A percentile compares a stretch with the other conserved stretches of the same genome.
phyloP scores from a whole-genome alignment of 805 yeast species.

The Schizosaccharomyces lindneri region DNA sequence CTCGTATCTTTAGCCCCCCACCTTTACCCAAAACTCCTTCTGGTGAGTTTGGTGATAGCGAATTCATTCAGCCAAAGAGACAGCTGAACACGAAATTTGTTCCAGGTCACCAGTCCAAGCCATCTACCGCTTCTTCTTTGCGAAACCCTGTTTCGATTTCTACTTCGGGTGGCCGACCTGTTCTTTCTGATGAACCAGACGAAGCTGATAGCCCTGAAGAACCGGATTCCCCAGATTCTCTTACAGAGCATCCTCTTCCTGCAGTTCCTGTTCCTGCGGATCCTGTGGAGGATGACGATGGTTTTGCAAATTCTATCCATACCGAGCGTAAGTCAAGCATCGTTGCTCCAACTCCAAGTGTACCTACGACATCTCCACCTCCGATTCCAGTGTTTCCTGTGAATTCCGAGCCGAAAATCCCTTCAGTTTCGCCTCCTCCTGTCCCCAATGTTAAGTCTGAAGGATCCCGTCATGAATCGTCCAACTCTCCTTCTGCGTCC shows the following conservation, averaged over 20 bases:
- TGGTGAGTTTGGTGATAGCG: not conserved
- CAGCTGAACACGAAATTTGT: not conserved
- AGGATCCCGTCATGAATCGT: not conserved
- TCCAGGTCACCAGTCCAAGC: not conserved
- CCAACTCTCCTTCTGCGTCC: not conserved
- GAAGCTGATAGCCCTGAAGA: not conserved
- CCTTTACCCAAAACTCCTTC: not conserved
- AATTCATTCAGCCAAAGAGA: not conserved
- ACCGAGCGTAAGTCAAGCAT: not conserved
- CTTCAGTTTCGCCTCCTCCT: not conserved
- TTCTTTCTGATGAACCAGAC: not conserved
- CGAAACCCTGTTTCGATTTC: not conserved
- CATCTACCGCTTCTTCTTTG: not conserved
- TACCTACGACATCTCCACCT: not conserved
- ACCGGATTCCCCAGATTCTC: constrained; percentile 2
- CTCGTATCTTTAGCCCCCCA: not conserved
- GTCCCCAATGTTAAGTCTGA: not conserved
- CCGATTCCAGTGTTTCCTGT: not conserved
- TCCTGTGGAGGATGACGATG: not conserved
- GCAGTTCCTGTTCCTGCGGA: too few species aligned
- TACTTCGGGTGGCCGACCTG: not conserved
- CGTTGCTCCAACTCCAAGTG: not conserved
- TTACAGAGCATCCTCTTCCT: constrained; percentile 2
- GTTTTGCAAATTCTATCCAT: too few species aligned
- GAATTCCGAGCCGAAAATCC: not conserved